phyloP scores from a whole-genome alignment of 163 green algal species.

The Volvox carteri region DNA sequence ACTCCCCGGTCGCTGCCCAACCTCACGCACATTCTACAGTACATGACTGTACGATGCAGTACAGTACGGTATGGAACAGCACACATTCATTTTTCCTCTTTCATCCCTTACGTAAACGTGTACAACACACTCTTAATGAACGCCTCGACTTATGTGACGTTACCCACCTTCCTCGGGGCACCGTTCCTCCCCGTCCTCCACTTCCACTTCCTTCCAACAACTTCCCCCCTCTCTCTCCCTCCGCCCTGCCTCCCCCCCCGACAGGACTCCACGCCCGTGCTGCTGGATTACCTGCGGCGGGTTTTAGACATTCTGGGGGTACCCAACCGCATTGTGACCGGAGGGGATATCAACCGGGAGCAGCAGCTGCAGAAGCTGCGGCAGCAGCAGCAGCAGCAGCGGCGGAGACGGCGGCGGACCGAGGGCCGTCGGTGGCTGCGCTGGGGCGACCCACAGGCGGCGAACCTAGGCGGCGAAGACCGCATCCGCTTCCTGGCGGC shows the following conservation, averaged over 20 bases:
- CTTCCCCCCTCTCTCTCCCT: background rate
- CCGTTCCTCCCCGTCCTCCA: background rate
- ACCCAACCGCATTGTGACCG: slow-evolving; percentile 60
- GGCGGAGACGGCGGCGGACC: no score
- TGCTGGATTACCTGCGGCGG: slow-evolving; percentile 63
- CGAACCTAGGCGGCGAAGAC: slow-evolving; percentile 28
- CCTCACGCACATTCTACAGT: no score
- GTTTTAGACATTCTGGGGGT: slow-evolving; percentile 61
- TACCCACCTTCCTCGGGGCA: background rate
- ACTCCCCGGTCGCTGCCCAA: no score
- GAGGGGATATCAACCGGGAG: slow-evolving; percentile 53
- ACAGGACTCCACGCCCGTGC: slow-evolving; percentile 64
- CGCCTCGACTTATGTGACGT: no score
- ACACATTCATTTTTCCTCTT: no score
- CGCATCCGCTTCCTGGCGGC: slow-evolving; percentile 71
- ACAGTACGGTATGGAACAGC: no score
- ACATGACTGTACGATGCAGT: no score
- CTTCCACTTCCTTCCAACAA: background rate
- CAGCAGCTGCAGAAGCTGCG: background rate
- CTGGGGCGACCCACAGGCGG: background rate
- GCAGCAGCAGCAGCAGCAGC: no score
- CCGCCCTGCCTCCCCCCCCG: background rate
- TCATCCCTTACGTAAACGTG: no score
- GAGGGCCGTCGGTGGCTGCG: background rate
- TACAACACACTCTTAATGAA: no score